Evolutionary conservation across 2,329 filamentous ascomycete genomes (phyloP), one percentile per base, ranked within the genome.

Genomic region (Setomelanomma holmii): DNA sequence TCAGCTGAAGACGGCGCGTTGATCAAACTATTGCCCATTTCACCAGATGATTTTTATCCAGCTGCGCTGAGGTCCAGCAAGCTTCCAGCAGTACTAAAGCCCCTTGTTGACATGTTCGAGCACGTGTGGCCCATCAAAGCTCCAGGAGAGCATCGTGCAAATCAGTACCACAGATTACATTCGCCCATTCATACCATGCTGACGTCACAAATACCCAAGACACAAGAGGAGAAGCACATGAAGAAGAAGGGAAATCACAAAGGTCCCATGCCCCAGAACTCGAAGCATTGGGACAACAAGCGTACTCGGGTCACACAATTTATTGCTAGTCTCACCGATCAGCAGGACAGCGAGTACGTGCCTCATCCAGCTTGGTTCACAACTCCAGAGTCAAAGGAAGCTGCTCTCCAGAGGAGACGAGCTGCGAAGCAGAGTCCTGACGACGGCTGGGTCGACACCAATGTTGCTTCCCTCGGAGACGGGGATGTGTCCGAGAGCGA

Each of bases 71-170:
- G 61, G n/a, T 49, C 66, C 23, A 65, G 75, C 30, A 74, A 72
- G 39, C 51, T 83, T 19, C 78, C 80, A 8, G 64, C 66, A 17
- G 63, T 75, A 5, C 59, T 82, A 34, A 75, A 85, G 68, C 86
- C 87, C 1, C 84, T 97, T 52, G 86, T 89, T 35, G 85, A 90
- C 53, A 90, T 97, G 71, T 98, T 99, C 61, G 81, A 87, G 7
- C 89, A 95, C 65, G 78, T 97, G 34, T 97, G 95, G 92, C 93
- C 93, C 8, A 85, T 97, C 51, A 89, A 86, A 70, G 89, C 91
- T 0, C 90, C 91, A 2, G 95, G 93, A 4, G 93, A 98, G 71
- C 89, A 91, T 60, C 90, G 87, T 69, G 63, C 59, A 41, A 63
- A 67, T 33, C 64, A 69, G 85, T 88, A 67, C 85, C 84, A 61